Evolutionary conservation across 768 basidiomycete species (phyloP).

Genomic region (Pulveroboletus frians): DNA sequence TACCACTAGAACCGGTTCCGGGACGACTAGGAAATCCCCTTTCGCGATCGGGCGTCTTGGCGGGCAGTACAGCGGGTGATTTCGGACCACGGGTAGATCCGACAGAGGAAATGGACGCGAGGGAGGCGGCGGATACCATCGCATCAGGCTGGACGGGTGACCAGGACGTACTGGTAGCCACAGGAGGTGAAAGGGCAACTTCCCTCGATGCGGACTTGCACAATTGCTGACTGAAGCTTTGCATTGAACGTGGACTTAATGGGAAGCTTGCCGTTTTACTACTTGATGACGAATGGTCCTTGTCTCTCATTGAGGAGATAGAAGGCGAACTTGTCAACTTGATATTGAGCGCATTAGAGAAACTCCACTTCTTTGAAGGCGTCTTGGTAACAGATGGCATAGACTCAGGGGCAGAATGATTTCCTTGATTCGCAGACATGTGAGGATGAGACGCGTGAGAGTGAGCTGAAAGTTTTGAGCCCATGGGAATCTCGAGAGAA

Average conservation of each 20-base stretch:
- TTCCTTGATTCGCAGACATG: slow-evolving; percentile 34
- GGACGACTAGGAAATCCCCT: slow-evolving; percentile 54
- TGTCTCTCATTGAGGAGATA: slow-evolving; percentile 47
- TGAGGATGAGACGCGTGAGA: slow-evolving; percentile 35
- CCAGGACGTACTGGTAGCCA: slow-evolving; percentile 49
- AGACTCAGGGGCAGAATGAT: slow-evolving; percentile 40
- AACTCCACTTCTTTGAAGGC: slow-evolving; percentile 96
- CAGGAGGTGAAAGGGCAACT: slow-evolving; percentile 42
- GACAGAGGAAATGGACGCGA: slow-evolving; percentile 68
- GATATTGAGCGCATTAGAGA: slow-evolving; percentile 79
- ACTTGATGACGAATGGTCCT: slow-evolving; percentile 30
- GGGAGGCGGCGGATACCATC: slow-evolving; percentile 73
- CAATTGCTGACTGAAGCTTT: slow-evolving; percentile 56
- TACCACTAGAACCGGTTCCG: slow-evolving; percentile 72
- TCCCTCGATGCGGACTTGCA: slow-evolving; percentile 71
- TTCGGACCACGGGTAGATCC: slow-evolving; percentile 56
- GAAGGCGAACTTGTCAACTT: slow-evolving; percentile 66
- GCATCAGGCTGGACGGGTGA: slow-evolving; percentile 67
- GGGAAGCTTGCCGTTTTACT: slow-evolving; percentile 52
- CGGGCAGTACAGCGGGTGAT: slow-evolving; percentile 37
- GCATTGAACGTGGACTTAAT: slow-evolving; percentile 61
- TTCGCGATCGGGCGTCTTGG: slow-evolving; percentile 61
- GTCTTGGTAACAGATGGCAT: slow-evolving; percentile 55
- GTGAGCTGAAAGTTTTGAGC: slow-evolving; percentile 20
- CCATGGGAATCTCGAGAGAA: slow-evolving; percentile 47